Percentiles rank a stretch among this genome's conserved stretches.
Evolutionary conservation across 805 yeast genomes (phyloP).

Genomic region (Priceomyces fermenticarens): DNA sequence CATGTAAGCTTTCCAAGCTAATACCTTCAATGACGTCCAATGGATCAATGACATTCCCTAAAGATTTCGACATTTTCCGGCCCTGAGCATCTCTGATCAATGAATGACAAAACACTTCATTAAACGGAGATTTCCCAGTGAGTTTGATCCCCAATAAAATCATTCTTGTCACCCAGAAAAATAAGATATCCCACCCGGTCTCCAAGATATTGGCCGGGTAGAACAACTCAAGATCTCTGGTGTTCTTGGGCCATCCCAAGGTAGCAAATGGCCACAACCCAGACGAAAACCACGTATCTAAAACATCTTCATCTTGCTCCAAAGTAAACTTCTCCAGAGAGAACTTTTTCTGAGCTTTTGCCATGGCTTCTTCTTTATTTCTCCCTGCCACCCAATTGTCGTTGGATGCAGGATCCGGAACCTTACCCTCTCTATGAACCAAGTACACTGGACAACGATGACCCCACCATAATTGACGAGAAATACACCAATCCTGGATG

Average conservation of each 20-base stretch:
- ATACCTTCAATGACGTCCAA: constrained; percentile 91
- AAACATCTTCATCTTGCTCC: constrained; percentile 95
- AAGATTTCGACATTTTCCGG: constrained; percentile 96
- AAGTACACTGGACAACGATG: constrained; percentile 97
- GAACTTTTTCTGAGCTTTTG: constrained; percentile 73
- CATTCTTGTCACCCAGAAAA: constrained; percentile 99
- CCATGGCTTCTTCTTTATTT: constrained; percentile 74
- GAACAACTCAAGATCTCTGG: constrained; percentile 71
- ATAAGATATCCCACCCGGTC: constrained; percentile 98
- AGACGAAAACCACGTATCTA: constrained; percentile 98
- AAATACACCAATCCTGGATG: constrained; percentile 99
- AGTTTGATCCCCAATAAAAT: constrained; percentile 84
- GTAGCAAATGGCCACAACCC: constrained; percentile 98
- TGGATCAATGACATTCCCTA: constrained; percentile 97
- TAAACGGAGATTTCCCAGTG: constrained; percentile 89
- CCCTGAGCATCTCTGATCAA: constrained; percentile 99
- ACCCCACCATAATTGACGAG: constrained; percentile 92
- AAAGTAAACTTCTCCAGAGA: constrained; percentile 67
- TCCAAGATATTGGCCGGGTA: constrained; percentile 93
- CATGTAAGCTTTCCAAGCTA: constrained; percentile 72
- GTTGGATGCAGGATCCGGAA: constrained; percentile 59
- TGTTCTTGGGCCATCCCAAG: constrained; percentile 88
- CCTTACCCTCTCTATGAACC: constrained; percentile 74
- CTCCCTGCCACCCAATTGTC: constrained; percentile 91
- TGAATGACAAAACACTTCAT: constrained; percentile 97